Base-by-base conservation (phyloP, 2,329 filamentous ascomycete species). In the Incumbomyces delicatus region DNA sequence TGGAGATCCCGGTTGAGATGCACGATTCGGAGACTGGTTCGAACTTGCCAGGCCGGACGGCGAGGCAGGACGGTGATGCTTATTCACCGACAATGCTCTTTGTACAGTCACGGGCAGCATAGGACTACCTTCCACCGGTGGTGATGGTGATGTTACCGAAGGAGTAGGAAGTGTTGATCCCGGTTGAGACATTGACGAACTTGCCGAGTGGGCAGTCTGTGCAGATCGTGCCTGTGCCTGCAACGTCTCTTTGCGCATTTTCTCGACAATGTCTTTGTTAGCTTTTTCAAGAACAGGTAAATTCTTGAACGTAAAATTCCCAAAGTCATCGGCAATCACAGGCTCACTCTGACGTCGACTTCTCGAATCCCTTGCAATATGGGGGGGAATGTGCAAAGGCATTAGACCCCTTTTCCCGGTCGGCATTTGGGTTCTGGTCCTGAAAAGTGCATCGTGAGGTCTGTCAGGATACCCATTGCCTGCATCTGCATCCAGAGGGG, bases 251-350 rank as follows among this genome's bases (percentile, higher is more conserved):
- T 89, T 87, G 10, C 89, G 82, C 48, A 98, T 73, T 63, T 96
- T 96, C 59, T 96, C 89, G 29, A 98, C 95, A 27, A 96, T 88
- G 59, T 98, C 92, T 63, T 98, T 98, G 67, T 98, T 98, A 46
- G 92, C 92, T 65, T 95, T 96, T 59, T 96, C 92, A 14, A 98
- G 74, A 16, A 96, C 90, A 0, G 90, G 89, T 41, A 98, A 70
- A 58, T 98, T 98, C 69, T 98, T 98, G 74, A 95, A 98, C 33
- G 87, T 80, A 65, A 98, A 98, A 52, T 80, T 88, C 29, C 92
- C 92, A 71, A 98, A 98, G 62, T 98, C 94, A 63, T 98, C 92
- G 1, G 83, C 76, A 29, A 80, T 77, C 13, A 90, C 81, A 1
- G 92, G 92, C 64, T 98, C 92, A 63, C 90, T 96, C 33, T 96